These are phyloP conservation scores for Yarrowia deformans DNA, from an alignment of 805 yeast genomes.

Conservation along the genomic window DNA sequence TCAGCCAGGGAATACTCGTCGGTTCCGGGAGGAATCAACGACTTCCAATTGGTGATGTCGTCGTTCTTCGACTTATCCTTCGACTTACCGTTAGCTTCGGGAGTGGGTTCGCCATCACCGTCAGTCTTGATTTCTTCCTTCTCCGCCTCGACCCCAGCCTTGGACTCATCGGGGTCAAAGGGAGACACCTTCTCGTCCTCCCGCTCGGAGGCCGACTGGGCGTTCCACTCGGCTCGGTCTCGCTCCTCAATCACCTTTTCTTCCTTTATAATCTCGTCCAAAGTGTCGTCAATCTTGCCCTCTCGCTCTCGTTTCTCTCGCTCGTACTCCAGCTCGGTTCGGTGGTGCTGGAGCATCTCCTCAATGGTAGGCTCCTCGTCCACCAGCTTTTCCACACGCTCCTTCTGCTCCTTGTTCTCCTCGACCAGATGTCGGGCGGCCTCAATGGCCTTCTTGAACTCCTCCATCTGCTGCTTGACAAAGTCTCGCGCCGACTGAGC, in stretches of 20 bases:
- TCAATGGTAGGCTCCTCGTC: conserved; percentile 13
- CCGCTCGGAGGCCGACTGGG: neutral
- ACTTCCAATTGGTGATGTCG: conserved; percentile 4
- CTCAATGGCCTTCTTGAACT: conserved; percentile 32
- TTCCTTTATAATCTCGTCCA: conserved; percentile 32
- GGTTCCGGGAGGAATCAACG: conserved; percentile 36
- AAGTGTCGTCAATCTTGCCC: conserved; percentile 18
- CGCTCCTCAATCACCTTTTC: conserved; percentile 16
- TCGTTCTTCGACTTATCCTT: neutral
- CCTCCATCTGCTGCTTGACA: conserved; percentile 42
- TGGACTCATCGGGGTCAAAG: conserved; percentile 4
- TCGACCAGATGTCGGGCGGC: conserved; percentile 26
- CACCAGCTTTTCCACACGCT: neutral
- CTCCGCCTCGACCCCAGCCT: neutral
- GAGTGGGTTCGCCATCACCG: neutral
- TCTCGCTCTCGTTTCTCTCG: conserved; percentile 46
- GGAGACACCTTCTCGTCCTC: neutral
- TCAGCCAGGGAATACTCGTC: conserved; percentile 38
- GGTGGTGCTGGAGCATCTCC: conserved; percentile 55
- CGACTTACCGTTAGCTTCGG: neutral
- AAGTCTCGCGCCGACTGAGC: conserved; percentile 71
- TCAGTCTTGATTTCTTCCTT: neutral
- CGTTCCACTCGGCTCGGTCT: conserved; percentile 9
- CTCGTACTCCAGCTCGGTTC: conserved; percentile 48
- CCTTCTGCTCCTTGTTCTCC: conserved; percentile 16